Percentiles rank a stretch among this genome's conserved stretches.
phyloP scores from a whole-genome alignment of 2,329 filamentous ascomycete species.

The Dryadomyces quercus-mongolicae region DNA sequence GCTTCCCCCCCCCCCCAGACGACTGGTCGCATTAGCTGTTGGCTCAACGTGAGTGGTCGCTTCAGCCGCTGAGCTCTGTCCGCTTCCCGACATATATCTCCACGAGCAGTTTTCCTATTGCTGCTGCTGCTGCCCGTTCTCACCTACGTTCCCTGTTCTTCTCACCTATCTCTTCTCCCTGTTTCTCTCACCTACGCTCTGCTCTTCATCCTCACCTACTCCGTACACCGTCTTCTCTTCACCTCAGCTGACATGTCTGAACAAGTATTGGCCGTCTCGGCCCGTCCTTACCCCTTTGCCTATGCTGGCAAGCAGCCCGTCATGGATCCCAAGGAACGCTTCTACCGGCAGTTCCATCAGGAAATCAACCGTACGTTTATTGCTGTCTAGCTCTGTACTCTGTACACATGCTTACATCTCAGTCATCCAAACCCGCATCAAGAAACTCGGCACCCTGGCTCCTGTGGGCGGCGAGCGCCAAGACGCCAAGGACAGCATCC shows the following conservation, averaged over 20 bases:
- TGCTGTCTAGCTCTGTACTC: no score
- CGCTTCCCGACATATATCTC: background rate
- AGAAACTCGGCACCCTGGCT: conserved; percentile 49
- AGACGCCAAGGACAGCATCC: conserved; percentile 68
- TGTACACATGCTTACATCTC: background rate
- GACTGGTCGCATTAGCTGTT: no score
- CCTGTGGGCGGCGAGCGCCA: conserved; percentile 61
- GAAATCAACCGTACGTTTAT: conserved; percentile 51
- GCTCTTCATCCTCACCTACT: background rate
- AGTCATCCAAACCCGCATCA: conserved; percentile 71
- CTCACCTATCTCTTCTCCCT: background rate
- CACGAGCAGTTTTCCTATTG: background rate
- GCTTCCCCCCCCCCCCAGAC: background rate
- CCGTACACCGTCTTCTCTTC: background rate
- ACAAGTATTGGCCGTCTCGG: background rate
- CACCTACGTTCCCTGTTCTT: background rate
- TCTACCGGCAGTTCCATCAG: conserved; percentile 73
- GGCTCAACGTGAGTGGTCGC: background rate
- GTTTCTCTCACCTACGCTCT: background rate
- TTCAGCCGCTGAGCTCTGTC: background rate
- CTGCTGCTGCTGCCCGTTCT: background rate
- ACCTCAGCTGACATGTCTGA: background rate
- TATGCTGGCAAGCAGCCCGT: conserved; percentile 15
- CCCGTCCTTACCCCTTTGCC: conserved; percentile 7
- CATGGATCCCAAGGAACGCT: conserved; percentile 58